Evolutionary conservation across 805 yeast genomes (phyloP).

Genomic region (Barnettozyma wickerhamii): DNA sequence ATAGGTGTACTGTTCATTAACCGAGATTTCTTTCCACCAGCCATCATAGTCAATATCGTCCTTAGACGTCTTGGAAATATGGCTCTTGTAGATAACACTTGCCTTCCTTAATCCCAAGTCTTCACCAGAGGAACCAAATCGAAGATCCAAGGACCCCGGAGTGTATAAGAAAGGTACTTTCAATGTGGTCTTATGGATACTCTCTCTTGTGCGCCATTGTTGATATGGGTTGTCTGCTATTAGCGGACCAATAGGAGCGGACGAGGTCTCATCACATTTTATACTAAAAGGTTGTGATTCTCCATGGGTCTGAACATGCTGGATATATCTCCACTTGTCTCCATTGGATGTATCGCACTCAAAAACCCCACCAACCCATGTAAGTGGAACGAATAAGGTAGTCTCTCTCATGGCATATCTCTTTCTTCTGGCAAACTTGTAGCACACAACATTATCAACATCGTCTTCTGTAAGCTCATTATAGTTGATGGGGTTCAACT

Average conservation of each 20-base stretch:
- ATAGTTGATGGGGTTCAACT: conserved; percentile 10
- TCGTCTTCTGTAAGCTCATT: conserved; percentile 15
- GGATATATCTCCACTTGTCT: conserved; percentile 24
- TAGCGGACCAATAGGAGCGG: conserved; percentile 51
- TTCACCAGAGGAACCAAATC: conserved; percentile 29
- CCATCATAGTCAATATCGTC: conserved; percentile 24
- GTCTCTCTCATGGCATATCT: conserved; percentile 43
- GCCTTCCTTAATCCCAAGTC: conserved; percentile 11
- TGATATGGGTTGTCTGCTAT: conserved; percentile 50
- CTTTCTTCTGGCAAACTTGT: conserved; percentile 54
- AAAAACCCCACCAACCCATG: conserved; percentile 63
- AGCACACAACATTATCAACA: conserved; percentile 36
- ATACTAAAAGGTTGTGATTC: conserved; percentile 21
- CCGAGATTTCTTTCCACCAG: conserved; percentile 46
- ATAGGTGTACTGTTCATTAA: conserved; percentile 47
- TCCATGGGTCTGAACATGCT: conserved; percentile 10
- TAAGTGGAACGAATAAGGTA: conserved; percentile 48
- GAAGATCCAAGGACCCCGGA: conserved; percentile 35
- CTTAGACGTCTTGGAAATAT: conserved; percentile 8
- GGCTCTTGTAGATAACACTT: conserved; percentile 5
- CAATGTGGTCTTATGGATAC: conserved; percentile 25
- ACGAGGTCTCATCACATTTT: conserved; percentile 31
- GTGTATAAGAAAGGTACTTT: conserved; percentile 58
- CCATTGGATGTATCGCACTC: conserved; percentile 39
- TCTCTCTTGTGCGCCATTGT: conserved; percentile 39